A percentile compares a stretch with the other conserved stretches of the same genome.
Conservation (phyloP, 345 rosid genomes). For the Geranium rotundifolium region DNA sequence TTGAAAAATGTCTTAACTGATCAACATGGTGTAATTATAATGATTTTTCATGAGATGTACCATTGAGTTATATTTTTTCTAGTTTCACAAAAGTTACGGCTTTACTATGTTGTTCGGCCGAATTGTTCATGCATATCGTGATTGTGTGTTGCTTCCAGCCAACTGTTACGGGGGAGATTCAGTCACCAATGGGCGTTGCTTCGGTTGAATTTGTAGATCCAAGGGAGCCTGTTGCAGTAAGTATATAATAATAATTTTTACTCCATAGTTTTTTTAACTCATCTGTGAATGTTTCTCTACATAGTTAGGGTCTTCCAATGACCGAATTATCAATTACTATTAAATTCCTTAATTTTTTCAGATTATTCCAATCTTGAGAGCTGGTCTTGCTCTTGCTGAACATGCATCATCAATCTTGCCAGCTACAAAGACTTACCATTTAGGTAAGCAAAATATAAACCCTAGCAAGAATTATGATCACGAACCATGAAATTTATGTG, state of each 20-base stretch:
- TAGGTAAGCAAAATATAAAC: constrained; percentile 36
- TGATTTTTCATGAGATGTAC: no score
- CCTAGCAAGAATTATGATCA: no score
- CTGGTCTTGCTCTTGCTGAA: constrained; percentile 94
- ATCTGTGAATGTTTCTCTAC: neutral
- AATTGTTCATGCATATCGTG: constrained; percentile 1
- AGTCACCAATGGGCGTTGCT: constrained; percentile 81
- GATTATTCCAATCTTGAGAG: constrained; percentile 89
- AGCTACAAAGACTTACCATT: constrained; percentile 68
- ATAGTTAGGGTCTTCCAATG: neutral
- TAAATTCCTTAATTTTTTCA: constrained; percentile 19
- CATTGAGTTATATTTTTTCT: neutral
- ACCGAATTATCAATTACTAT: neutral
- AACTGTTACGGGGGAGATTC: constrained; percentile 69
- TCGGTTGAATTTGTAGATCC: constrained; percentile 91
- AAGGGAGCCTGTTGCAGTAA: constrained; percentile 75
- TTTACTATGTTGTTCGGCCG: neutral
- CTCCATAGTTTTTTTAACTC: neutral
- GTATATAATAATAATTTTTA: constrained; percentile 6
- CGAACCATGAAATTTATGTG: no score
- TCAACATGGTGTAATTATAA: no score
- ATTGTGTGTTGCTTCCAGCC: constrained; percentile 38
- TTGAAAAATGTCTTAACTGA: no score
- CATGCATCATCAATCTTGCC: constrained; percentile 81
- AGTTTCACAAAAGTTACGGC: neutral